Conservation (phyloP, 129 eudicot genomes). For the Artemisia annua region DNA sequence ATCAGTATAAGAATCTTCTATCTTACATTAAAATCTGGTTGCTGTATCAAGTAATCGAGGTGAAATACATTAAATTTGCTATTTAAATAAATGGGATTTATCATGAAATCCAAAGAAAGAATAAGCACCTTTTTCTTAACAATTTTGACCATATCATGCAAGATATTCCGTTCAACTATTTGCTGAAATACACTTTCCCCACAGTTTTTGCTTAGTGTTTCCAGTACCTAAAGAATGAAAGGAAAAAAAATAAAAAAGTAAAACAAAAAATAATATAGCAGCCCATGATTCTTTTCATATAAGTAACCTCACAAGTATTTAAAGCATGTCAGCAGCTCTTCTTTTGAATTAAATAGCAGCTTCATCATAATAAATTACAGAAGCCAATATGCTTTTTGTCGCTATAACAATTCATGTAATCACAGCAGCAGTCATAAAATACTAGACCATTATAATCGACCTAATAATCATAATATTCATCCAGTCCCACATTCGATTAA, state of each 20-base stretch:
- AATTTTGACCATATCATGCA: conserved; percentile 87
- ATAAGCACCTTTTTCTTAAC: conserved; percentile 75
- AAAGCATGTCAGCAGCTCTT: too few species aligned
- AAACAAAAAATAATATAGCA: too few species aligned
- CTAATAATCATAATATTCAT: too few species aligned
- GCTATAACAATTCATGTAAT: too few species aligned
- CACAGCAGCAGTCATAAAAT: too few species aligned
- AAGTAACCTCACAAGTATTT: too few species aligned
- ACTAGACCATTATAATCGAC: too few species aligned
- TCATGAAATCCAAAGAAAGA: background rate
- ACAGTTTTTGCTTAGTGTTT: conserved; percentile 83
- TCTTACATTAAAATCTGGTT: conserved; percentile 81
- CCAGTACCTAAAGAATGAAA: conserved; percentile 54
- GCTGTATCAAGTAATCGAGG: conserved; percentile 23
- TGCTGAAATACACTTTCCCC: conserved; percentile 65
- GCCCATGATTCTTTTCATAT: too few species aligned
- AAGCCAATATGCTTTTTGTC: too few species aligned
- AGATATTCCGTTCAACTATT: conserved; percentile 74
- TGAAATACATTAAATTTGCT: background rate
- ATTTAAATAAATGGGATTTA: background rate
- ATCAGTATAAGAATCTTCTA: conserved; percentile 73
- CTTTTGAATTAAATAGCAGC: too few species aligned
- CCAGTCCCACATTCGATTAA: too few species aligned
- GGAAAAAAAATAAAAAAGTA: background rate
- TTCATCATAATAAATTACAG: too few species aligned